Evolutionary conservation across 257 asterid species (phyloP).

Genomic region (Oldenlandia corymbosa): DNA sequence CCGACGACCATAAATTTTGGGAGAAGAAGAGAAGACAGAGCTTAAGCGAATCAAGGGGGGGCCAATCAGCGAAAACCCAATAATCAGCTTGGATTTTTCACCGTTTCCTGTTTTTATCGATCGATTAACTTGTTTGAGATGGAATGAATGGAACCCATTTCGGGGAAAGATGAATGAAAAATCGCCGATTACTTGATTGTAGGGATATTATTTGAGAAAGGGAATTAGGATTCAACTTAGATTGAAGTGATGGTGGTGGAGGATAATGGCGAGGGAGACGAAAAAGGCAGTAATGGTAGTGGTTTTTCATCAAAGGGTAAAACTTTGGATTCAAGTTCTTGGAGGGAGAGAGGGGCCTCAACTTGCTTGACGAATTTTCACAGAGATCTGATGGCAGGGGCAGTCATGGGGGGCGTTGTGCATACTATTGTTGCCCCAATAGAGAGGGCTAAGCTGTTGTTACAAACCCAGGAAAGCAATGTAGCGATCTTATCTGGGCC

Average conservation of each 20-base stretch:
- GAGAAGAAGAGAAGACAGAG: background rate
- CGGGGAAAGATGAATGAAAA: background rate
- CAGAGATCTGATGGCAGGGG: slow-evolving; percentile 85
- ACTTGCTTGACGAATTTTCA: slow-evolving; percentile 56
- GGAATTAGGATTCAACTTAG: background rate
- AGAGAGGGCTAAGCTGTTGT: slow-evolving; percentile 87
- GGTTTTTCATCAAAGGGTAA: background rate
- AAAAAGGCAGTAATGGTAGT: slow-evolving; percentile 17
- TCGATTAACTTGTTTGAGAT: background rate
- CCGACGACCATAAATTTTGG: background rate
- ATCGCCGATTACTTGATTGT: background rate
- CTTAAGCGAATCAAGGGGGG: slow-evolving; percentile 6
- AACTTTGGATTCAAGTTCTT: background rate
- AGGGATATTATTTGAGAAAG: background rate
- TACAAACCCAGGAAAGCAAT: slow-evolving; percentile 98
- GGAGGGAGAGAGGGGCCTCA: slow-evolving; percentile 29
- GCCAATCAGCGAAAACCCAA: no score
- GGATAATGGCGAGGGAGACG: slow-evolving; percentile 25
- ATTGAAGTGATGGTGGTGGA: slow-evolving; percentile 27
- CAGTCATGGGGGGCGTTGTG: slow-evolving; percentile 93
- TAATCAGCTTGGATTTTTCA: background rate
- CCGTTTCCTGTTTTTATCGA: slow-evolving; percentile 4
- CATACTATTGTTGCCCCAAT: slow-evolving; percentile 97
- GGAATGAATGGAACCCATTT: slow-evolving; percentile 4
- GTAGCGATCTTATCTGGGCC: slow-evolving; percentile 65